Evolutionary conservation across 2,329 filamentous ascomycete species (phyloP), one percentile per base, ranked within the genome.

Genomic region (Orbilia ellipsospora): DNA sequence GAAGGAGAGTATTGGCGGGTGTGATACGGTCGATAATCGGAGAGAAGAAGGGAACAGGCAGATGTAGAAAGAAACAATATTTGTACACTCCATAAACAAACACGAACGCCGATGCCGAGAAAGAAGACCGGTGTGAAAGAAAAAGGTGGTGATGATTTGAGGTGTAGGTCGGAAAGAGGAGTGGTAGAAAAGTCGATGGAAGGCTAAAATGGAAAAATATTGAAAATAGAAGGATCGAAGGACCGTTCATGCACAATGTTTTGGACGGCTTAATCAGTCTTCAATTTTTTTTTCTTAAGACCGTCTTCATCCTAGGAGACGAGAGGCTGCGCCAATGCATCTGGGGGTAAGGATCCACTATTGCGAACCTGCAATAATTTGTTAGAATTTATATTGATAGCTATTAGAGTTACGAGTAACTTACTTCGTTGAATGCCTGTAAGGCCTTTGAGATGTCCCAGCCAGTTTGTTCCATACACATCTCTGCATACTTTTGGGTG

Each of bases 381-480:
- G 44, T 48, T 48, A 48, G 44, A 4, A 4, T n/a, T 48, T 18
- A 13, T n/a, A 48, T 7, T 12, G 36, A 28, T 15, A 16, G 23
- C 40, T 5, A 48, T 40, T 5, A 36, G 20, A 31, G 1, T 20
- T 50, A 6, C 12, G 28, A 16, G 57, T 44, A 63, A 50, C 63
- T 54, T 63, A 74, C 70, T 57, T 67, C 57, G 23, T 61, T 69
- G 54, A 97, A 97, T 36, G 92, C 88, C 64, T 86, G 84, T 78
- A 94, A 83, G 1, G 94, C 94, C 78, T 88, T 87, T 44, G 91
- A 87, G 57, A 94, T 88, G 81, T 96, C 88, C 93, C 93, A 98
- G 44, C 86, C 87, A 68, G 90, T 92, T 73, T 93, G 89, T 1
- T 88, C 86, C 15, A 98, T 85, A 79, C 94, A 97, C 85, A 96